Conservation (phyloP, 345 rosid species). For the Alliaria petiolata region DNA sequence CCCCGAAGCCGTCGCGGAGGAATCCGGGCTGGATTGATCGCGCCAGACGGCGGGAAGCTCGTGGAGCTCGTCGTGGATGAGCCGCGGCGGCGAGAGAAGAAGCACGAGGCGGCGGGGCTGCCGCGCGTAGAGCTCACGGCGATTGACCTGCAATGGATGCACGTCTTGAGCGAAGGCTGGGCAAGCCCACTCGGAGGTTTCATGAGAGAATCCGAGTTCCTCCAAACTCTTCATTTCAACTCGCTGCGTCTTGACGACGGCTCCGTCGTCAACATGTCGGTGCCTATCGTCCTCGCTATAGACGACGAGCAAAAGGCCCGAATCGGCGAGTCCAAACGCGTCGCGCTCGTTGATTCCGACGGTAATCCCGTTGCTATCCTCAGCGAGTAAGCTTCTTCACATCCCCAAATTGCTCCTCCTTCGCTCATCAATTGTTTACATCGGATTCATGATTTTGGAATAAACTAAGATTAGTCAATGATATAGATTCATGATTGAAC, state of each 20-base stretch:
- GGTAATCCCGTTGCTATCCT: constrained; percentile 68
- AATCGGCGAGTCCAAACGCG: constrained; percentile 62
- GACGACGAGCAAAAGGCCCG: constrained; percentile 68
- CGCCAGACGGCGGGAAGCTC: constrained; percentile 88
- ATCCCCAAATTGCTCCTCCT: background rate
- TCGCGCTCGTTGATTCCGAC: constrained; percentile 72
- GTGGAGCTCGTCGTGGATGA: constrained; percentile 65
- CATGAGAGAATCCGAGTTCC: constrained; percentile 99
- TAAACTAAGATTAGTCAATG: background rate
- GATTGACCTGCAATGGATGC: constrained; percentile 89
- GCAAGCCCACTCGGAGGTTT: constrained; percentile 93
- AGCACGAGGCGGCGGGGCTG: constrained; percentile 54
- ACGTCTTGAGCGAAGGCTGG: constrained; percentile 99
- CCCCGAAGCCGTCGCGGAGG: constrained; percentile 15
- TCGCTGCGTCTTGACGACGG: constrained; percentile 89
- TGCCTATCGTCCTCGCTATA: constrained; percentile 84
- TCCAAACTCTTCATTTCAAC: constrained; percentile 99
- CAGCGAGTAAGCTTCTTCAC: constrained; percentile 55
- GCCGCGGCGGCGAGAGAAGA: constrained; percentile 47
- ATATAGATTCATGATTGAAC: constrained; percentile 1
- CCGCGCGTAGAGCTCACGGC: constrained; percentile 62
- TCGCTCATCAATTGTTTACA: background rate
- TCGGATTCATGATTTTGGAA: background rate
- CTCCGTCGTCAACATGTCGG: constrained; percentile 93
- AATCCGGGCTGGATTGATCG: constrained; percentile 54